Base-by-base conservation (phyloP, 2,329 filamentous ascomycete species). In the Rhynchosporium agropyri region DNA sequence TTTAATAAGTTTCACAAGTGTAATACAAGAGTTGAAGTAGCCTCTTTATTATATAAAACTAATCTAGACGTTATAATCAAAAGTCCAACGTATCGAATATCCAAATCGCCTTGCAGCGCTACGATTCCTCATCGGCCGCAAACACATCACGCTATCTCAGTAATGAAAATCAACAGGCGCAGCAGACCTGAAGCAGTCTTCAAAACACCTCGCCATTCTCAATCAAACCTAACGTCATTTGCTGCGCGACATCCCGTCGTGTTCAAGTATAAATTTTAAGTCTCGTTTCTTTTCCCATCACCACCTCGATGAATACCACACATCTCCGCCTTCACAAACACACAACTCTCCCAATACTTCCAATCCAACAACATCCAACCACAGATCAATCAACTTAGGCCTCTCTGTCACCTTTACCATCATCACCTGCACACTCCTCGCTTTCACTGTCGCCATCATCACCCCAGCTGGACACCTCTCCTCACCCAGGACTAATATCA, bases 391-490 rank as follows among this genome's bases (percentile, higher is more conserved):
- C 54, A 36, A 45, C 40, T 46, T 57, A 40, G 40, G 40, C 3
- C 45, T 31, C 15, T 46, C 54, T 28, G 20, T 46, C 28, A 20
- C 36, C 54, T 10, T 57, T 40, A 33, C 54, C 12, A 4, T 48
- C 31, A 13, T 48, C 31, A 13, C 26, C 28, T 45, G 40, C 26
- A 51, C 46, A 45, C 51, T 54, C 36, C 51, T 54, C 36, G 13
- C 51, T 20, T 33, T 54, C 20, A 36, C 20, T 36, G 20, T 38
- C 13, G 51, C 51, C 28, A 54, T 38, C 13, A 36, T 36, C 28
- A 54, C 36, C 36, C 51, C 51, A 42, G 51, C 51, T 20, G 51
- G 51, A 10, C 20, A 33, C 20, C 51, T 54, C 36, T 54, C 51
- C 51, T 9, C 9, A 10, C 51, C 51, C 13, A 42, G 13, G n/a